Percentiles rank a stretch among this genome's conserved stretches.
These are phyloP conservation scores for Macadamia integrifolia DNA, from an alignment of 164 flowering plant genomes.

Conservation along the genomic window DNA sequence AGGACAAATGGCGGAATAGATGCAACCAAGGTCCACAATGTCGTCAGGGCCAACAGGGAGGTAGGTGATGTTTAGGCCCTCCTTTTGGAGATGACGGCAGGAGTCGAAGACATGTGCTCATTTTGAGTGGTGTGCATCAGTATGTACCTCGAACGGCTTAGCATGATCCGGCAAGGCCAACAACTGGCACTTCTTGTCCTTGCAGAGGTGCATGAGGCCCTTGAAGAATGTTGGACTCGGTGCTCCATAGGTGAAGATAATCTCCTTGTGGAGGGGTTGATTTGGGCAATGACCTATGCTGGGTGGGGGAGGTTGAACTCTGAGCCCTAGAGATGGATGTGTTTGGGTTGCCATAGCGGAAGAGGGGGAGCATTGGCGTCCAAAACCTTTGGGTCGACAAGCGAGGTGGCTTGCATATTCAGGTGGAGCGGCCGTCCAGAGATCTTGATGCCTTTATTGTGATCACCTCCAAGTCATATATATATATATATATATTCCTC, in stretches of 20 bases:
- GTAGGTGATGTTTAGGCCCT: constrained; percentile 83
- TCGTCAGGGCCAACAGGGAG: constrained; percentile 75
- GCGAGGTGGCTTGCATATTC: constrained; percentile 92
- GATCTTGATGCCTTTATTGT: constrained; percentile 63
- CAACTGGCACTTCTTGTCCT: constrained; percentile 68
- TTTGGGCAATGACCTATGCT: constrained; percentile 56
- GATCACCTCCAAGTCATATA: too few relatives aligned
- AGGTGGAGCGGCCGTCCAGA: constrained; percentile 81
- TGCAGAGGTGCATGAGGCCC: constrained; percentile 77
- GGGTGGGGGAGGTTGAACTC: constrained; percentile 86
- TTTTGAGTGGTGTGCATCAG: constrained; percentile 64
- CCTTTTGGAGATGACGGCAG: constrained; percentile 84
- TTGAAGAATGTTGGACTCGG: constrained; percentile 92
- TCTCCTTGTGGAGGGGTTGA: constrained; percentile 32
- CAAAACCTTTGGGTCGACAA: constrained; percentile 84
- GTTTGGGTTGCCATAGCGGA: constrained; percentile 88
- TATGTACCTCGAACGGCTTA: too few relatives aligned
- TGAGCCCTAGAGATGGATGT: constrained; percentile 95
- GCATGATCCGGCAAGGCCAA: constrained; percentile 10
- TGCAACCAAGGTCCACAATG: constrained; percentile 48
- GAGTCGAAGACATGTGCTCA: constrained; percentile 96
- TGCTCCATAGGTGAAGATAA: constrained; percentile 7
- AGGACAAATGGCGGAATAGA: constrained; percentile 52
- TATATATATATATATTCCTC: not conserved
- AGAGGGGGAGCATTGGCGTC: constrained; percentile 83